Percentiles rank a stretch among this genome's conserved stretches.
Evolutionary conservation across 2,329 filamentous ascomycete genomes (phyloP).

Genomic region (Aspergillus costaricaensis): DNA sequence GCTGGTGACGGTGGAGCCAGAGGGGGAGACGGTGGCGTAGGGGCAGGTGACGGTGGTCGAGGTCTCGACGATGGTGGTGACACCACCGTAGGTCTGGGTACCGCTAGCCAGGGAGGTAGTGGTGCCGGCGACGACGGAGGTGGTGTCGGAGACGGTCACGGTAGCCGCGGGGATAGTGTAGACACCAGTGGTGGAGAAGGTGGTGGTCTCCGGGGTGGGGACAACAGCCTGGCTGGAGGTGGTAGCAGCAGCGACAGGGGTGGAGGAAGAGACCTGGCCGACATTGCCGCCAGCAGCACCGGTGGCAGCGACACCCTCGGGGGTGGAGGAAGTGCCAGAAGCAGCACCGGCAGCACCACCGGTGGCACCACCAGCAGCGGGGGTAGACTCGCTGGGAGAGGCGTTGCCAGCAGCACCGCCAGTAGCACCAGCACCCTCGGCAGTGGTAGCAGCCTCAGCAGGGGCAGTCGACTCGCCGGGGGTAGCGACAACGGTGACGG

Average conservation of each 20-base stretch:
- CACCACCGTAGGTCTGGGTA: constrained; percentile 69
- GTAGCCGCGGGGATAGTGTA: constrained; percentile 78
- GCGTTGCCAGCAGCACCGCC: constrained; percentile 6
- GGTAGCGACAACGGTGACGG: constrained; percentile 35
- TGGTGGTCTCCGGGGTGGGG: constrained; percentile 53
- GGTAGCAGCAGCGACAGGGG: constrained; percentile 23
- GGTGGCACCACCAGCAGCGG: constrained; percentile 8
- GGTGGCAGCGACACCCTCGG: constrained; percentile 10
- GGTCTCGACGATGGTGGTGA: constrained; percentile 68
- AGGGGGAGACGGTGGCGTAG: constrained; percentile 65
- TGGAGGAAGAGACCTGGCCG: background rate
- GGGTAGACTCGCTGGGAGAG: constrained; percentile 2
- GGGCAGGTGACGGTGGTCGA: constrained; percentile 71
- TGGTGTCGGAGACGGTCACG: constrained; percentile 65
- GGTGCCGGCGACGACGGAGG: constrained; percentile 66
- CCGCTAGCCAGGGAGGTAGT: constrained; percentile 65
- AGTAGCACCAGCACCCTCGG: constrained; percentile 11
- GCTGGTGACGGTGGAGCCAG: constrained; percentile 61
- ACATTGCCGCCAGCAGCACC: constrained; percentile 6
- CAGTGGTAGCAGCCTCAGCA: constrained; percentile 11
- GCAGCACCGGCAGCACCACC: background rate
- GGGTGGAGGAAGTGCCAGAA: background rate
- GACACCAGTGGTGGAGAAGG: constrained; percentile 66
- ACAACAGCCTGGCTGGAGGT: constrained; percentile 37
- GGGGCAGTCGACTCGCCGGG: constrained; percentile 14